A percentile compares a stretch with the other conserved stretches of the same genome.
phyloP scores from a whole-genome alignment of 257 asterid genomes.

The Asclepias syriaca region DNA sequence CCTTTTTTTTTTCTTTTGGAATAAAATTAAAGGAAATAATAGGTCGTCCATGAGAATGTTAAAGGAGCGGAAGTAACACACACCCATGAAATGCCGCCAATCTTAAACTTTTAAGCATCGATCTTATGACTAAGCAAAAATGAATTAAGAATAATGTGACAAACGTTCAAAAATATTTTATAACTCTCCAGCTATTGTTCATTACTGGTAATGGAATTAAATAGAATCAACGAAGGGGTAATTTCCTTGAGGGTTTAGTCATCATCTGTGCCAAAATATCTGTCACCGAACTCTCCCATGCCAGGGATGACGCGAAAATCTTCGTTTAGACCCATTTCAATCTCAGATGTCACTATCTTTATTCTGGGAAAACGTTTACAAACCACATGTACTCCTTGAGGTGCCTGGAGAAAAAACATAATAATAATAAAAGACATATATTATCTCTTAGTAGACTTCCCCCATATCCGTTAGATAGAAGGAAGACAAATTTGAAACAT shows the following conservation, averaged over 20 bases:
- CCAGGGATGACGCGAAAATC: constrained; percentile 94
- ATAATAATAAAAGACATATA: not conserved
- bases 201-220: constrained; percentile 1
- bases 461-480: not conserved
- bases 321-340: constrained; percentile 75
- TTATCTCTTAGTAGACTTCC: not conserved
- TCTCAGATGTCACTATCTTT: constrained; percentile 98
- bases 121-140: constrained; percentile 11
- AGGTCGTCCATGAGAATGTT: not conserved
- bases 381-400: constrained; percentile 94
- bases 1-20: not conserved
- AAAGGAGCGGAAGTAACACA: not conserved
- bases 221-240: not conserved
- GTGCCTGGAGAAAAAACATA: constrained; percentile 53
- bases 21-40: not conserved
- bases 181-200: not conserved
- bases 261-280: constrained; percentile 93
- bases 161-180: not conserved
- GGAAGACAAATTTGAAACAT: not conserved
- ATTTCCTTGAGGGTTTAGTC: constrained; percentile 32
- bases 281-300: constrained; percentile 97
- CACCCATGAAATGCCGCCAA: not conserved
- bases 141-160: not conserved
- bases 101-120: not conserved
- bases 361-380: constrained; percentile 86